Conservation (phyloP, 192 early-diverging fungal species). For the Allomyces arbusculus region DNA sequence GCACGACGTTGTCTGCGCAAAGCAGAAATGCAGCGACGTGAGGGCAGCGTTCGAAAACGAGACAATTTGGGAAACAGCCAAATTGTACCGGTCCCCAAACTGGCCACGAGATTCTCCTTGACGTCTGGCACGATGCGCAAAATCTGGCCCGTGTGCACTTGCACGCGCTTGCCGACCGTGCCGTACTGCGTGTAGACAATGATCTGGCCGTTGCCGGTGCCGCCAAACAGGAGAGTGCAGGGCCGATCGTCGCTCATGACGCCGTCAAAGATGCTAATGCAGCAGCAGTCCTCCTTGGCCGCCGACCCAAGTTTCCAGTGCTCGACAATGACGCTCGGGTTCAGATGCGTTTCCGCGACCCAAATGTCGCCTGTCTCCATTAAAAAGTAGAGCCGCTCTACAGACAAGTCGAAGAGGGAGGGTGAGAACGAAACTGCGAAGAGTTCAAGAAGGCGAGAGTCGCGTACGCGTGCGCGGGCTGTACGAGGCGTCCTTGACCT, state of each 20-base stretch:
- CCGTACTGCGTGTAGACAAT: neutral
- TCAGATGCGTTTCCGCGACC: neutral
- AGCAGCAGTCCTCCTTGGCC: neutral
- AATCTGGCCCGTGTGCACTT: neutral
- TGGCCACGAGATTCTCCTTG: neutral
- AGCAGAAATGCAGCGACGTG: too few relatives aligned
- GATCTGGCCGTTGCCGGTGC: neutral
- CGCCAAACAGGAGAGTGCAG: neutral
- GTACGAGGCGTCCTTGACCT: neutral
- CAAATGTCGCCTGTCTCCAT: neutral
- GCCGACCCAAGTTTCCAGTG: neutral
- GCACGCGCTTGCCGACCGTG: neutral
- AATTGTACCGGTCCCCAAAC: neutral
- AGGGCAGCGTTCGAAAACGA: too few relatives aligned
- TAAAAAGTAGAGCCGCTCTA: neutral
- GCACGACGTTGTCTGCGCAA: neutral
- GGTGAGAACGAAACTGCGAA: too few relatives aligned
- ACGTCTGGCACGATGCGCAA: neutral
- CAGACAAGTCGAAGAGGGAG: too few relatives aligned
- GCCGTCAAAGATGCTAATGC: neutral
- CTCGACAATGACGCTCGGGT: neutral
- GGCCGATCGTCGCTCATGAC: neutral
- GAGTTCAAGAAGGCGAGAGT: too few relatives aligned
- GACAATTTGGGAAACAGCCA: too few relatives aligned
- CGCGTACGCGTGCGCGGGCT: neutral